These are phyloP conservation scores for Nitzschia sp. DNA, from an alignment of 108 stramenopile genomes.

Conservation along the genomic window DNA sequence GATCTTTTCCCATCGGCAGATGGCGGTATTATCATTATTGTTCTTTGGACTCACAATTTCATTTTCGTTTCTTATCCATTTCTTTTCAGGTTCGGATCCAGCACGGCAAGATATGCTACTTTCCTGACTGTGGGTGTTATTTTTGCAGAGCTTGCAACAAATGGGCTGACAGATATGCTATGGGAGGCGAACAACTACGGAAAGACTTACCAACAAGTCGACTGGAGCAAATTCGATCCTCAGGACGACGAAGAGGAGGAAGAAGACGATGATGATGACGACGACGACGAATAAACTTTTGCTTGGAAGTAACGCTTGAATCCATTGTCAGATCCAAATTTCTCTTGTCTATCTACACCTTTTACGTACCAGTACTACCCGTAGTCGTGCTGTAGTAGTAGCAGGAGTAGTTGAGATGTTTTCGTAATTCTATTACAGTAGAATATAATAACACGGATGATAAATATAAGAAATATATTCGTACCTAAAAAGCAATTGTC, in stretches of 20 bases:
- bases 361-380: too few species aligned
- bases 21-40: not conserved
- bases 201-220: constrained; percentile 74
- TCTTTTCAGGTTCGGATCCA: constrained; percentile 68
- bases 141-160: constrained; percentile 72
- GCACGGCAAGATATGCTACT: constrained; percentile 78
- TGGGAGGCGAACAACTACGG: constrained; percentile 80
- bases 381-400: too few species aligned
- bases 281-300: constrained; percentile 57
- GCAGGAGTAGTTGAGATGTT: too few species aligned
- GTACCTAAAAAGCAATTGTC: too few species aligned
- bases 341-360: too few species aligned
- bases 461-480: too few species aligned
- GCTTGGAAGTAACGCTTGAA: too few species aligned
- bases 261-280: constrained; percentile 78
- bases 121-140: constrained; percentile 79
- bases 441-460: too few species aligned
- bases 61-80: not conserved
- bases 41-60: not conserved
- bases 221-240: constrained; percentile 83
- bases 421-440: too few species aligned
- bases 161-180: constrained; percentile 51
- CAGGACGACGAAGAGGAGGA: constrained; percentile 85
- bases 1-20: not conserved
- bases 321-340: too few species aligned